These are phyloP conservation scores for Cruciata laevipes DNA, from an alignment of 257 asterid genomes.

Conservation along the genomic window DNA sequence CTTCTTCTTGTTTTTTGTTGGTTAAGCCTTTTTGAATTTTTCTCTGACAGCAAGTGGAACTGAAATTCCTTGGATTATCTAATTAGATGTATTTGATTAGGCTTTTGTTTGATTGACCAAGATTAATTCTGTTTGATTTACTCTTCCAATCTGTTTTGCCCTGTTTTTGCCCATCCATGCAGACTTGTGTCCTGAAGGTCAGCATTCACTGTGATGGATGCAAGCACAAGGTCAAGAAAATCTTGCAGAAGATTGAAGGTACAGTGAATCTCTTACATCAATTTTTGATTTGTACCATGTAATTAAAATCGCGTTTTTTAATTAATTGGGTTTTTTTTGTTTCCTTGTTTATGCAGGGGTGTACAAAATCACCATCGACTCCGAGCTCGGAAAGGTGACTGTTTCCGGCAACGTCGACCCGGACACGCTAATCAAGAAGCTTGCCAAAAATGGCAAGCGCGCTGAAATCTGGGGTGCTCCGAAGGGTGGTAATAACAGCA, in stretches of 20 bases:
- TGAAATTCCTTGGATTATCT: conserved; percentile 18
- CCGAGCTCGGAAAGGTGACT: conserved; percentile 86
- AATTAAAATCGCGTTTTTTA: no score
- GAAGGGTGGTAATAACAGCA: conserved; percentile 43
- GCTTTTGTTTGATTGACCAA: neutral
- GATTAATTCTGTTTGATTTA: conserved; percentile 25
- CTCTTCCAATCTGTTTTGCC: conserved; percentile 24
- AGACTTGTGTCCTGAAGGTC: conserved; percentile 95
- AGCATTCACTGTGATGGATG: conserved; percentile 97
- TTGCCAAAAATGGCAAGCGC: conserved; percentile 64
- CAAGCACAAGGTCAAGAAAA: conserved; percentile 84
- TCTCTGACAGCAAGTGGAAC: conserved; percentile 5
- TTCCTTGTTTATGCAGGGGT: conserved; percentile 47
- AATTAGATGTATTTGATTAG: conserved; percentile 6
- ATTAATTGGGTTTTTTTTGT: neutral
- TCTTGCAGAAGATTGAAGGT: conserved; percentile 94
- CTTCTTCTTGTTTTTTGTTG: conserved; percentile 1
- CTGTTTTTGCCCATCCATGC: conserved; percentile 55
- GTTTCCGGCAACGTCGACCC: conserved; percentile 89
- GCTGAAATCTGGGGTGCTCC: conserved; percentile 89
- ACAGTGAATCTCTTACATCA: neutral
- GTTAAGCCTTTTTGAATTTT: conserved; percentile 8
- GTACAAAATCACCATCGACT: conserved; percentile 60
- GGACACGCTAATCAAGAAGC: conserved; percentile 75
- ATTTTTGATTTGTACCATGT: neutral